Conservation (phyloP, 768 basidiomycete species). For the Tulasnella sp. region DNA sequence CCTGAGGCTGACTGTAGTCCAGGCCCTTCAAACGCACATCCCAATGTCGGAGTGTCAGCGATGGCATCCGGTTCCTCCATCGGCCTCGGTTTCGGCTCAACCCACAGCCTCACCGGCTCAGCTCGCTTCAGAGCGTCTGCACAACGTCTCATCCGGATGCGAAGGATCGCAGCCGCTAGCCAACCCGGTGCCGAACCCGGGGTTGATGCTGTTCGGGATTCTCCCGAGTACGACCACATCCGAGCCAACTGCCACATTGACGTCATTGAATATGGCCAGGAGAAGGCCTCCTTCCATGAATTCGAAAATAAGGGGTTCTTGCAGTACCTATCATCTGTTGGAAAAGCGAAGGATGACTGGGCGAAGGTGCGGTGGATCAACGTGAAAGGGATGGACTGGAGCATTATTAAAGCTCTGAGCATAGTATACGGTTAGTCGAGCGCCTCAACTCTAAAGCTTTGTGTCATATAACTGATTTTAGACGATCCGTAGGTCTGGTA, state of each 20-base stretch:
- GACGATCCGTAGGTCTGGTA: background rate
- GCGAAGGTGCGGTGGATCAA: slow-evolving; percentile 11
- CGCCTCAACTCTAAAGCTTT: background rate
- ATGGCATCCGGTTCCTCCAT: background rate
- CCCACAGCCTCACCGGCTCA: background rate
- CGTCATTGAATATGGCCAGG: slow-evolving; percentile 3
- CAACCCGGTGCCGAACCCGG: slow-evolving; percentile 4
- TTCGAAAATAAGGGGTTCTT: slow-evolving; percentile 8
- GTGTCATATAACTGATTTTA: background rate
- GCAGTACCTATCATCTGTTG: background rate
- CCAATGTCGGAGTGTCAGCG: background rate
- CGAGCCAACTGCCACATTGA: slow-evolving; percentile 4
- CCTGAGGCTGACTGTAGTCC: background rate
- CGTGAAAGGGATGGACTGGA: slow-evolving; percentile 10
- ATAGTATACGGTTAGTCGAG: background rate
- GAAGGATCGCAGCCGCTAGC: background rate
- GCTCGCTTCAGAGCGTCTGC: slow-evolving; percentile 5
- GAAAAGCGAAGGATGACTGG: background rate
- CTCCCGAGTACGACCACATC: slow-evolving; percentile 11
- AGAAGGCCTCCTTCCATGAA: background rate
- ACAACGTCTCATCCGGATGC: slow-evolving; percentile 1
- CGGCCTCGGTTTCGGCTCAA: background rate
- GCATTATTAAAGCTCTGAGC: slow-evolving; percentile 1
- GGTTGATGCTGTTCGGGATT: background rate
- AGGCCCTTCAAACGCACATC: background rate